phyloP scores from a whole-genome alignment of 768 basidiomycete genomes.

The Lepiota brunneoincarnata region DNA sequence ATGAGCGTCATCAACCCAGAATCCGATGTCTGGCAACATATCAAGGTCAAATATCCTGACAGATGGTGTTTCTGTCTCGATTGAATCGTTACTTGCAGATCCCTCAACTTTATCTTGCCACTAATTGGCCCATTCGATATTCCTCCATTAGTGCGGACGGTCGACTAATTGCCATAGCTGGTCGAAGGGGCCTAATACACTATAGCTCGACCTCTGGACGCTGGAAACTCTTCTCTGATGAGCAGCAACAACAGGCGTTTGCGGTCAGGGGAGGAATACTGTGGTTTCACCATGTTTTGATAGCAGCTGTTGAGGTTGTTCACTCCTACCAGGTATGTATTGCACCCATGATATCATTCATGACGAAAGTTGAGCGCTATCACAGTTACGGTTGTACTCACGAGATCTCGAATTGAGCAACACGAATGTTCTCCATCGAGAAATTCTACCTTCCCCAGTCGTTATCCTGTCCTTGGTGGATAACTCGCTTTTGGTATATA shows the following conservation, averaged over 20 bases:
- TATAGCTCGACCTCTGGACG: slow-evolving; percentile 93
- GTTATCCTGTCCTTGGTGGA: slow-evolving; percentile 90
- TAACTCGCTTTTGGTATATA: slow-evolving; percentile 93
- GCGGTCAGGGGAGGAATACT: slow-evolving; percentile 85
- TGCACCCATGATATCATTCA: not conserved
- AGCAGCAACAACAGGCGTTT: slow-evolving; percentile 85
- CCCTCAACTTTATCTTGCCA: slow-evolving; percentile 82
- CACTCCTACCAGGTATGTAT: slow-evolving; percentile 70
- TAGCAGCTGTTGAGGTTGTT: slow-evolving; percentile 84
- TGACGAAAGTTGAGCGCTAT: slow-evolving; percentile 3
- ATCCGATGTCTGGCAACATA: slow-evolving; percentile 96
- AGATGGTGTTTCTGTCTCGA: not conserved
- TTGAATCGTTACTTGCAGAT: slow-evolving; percentile 46
- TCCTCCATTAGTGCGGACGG: slow-evolving; percentile 91
- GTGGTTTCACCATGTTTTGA: slow-evolving; percentile 96
- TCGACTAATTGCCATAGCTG: slow-evolving; percentile 88
- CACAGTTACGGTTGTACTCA: slow-evolving; percentile 88
- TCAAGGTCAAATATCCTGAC: slow-evolving; percentile 56
- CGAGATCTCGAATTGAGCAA: slow-evolving; percentile 85
- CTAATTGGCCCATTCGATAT: slow-evolving; percentile 94
- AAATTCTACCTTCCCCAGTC: slow-evolving; percentile 72
- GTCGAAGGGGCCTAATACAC: slow-evolving; percentile 85
- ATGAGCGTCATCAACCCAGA: slow-evolving; percentile 98
- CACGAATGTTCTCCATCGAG: slow-evolving; percentile 80
- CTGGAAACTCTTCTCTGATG: slow-evolving; percentile 87